These are phyloP conservation scores for Teratosphaeria gauchensis DNA, from an alignment of 2,329 filamentous ascomycete species.

Conservation along the genomic window DNA sequence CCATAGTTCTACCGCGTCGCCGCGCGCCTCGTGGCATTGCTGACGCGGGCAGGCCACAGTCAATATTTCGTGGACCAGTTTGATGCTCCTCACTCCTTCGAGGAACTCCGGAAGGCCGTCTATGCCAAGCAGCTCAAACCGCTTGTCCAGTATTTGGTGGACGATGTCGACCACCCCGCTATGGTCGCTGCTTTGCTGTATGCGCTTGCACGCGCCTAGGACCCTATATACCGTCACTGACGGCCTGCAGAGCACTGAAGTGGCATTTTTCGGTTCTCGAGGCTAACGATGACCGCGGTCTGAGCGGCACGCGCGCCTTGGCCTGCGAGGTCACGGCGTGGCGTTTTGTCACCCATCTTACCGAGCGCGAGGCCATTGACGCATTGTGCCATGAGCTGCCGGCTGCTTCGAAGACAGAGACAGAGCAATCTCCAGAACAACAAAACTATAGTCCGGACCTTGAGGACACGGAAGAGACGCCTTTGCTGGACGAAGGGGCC, in stretches of 20 bases:
- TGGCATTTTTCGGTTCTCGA: constrained; percentile 62
- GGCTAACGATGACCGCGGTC: constrained; percentile 49
- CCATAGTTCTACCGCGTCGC: not conserved
- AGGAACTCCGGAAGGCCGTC: constrained; percentile 59
- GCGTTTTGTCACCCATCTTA: constrained; percentile 62
- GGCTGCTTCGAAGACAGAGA: not conserved
- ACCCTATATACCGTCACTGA: not conserved
- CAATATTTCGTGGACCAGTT: constrained; percentile 57
- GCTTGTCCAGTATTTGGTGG: constrained; percentile 56
- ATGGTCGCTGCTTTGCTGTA: constrained; percentile 66
- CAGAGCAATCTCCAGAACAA: not conserved
- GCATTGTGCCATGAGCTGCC: constrained; percentile 67
- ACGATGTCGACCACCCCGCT: constrained; percentile 55
- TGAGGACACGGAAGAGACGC: constrained; percentile 9
- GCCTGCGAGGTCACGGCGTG: constrained; percentile 76
- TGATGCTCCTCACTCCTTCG: constrained; percentile 58
- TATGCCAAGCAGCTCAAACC: constrained; percentile 47
- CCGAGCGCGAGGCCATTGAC: constrained; percentile 63
- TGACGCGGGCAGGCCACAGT: not conserved
- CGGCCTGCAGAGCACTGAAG: constrained; percentile 51
- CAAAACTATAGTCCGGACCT: not conserved
- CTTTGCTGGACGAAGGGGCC: constrained; percentile 10
- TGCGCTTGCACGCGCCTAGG: not conserved
- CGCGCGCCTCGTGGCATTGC: not conserved
- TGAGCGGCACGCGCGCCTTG: constrained; percentile 59